These are phyloP conservation scores for Erythrobasidium hasegawianum DNA, from an alignment of 1,284 basidiomycete genomes.

Conservation along the genomic window DNA sequence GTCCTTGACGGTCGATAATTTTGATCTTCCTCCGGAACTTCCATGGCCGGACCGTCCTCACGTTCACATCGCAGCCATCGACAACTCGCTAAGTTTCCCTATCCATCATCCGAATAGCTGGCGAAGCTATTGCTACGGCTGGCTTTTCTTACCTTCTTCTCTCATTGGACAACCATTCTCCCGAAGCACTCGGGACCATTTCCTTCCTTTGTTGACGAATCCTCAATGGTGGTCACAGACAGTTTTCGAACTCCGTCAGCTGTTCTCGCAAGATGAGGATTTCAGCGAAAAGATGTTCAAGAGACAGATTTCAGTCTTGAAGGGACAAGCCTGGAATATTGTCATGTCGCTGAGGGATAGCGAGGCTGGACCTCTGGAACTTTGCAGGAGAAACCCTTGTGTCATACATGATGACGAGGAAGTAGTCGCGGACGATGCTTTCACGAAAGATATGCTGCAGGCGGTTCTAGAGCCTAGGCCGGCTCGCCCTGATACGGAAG, in stretches of 20 bases:
- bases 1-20: slow-evolving; percentile 17
- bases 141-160: slow-evolving; percentile 81
- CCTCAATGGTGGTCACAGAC: slow-evolving; percentile 89
- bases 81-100: slow-evolving; percentile 84
- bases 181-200: slow-evolving; percentile 71
- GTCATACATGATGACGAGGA: slow-evolving; percentile 78
- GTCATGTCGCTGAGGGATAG: slow-evolving; percentile 71
- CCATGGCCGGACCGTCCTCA: slow-evolving; percentile 51
- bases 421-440: slow-evolving; percentile 64
- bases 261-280: slow-evolving; percentile 76
- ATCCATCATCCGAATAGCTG: slow-evolving; percentile 71
- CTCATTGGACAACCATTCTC: slow-evolving; percentile 78
- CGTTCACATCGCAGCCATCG: slow-evolving; percentile 73
- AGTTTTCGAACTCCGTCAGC: slow-evolving; percentile 65
- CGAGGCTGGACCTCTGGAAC: slow-evolving; percentile 66
- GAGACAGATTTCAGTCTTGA: slow-evolving; percentile 82
- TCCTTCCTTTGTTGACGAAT: slow-evolving; percentile 73
- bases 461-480: neutral
- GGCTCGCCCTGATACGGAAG: neutral
- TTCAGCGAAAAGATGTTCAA: slow-evolving; percentile 52
- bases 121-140: slow-evolving; percentile 85
- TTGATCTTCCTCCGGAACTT: no score
- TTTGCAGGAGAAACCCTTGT: slow-evolving; percentile 70
- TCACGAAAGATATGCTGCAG: slow-evolving; percentile 49
- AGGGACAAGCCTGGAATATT: slow-evolving; percentile 87